A percentile compares a stretch with the other conserved stretches of the same genome.
These are phyloP conservation scores for Mortierella sp. DNA, from an alignment of 371 early-diverging fungal species.

Conservation along the genomic window DNA sequence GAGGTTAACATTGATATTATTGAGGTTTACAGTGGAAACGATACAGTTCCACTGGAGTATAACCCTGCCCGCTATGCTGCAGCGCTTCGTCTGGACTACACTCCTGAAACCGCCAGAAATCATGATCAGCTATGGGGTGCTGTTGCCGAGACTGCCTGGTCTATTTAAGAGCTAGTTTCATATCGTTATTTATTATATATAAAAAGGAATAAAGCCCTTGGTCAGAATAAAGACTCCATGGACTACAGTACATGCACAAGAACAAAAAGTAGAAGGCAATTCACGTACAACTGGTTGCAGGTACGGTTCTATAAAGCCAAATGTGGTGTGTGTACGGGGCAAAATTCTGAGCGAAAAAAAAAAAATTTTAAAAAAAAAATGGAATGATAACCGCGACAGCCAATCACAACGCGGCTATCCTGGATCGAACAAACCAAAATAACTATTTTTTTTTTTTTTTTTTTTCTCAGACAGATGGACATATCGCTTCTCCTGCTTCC, in stretches of 20 bases:
- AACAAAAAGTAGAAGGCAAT: background rate
- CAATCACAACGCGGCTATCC: conserved; percentile 20
- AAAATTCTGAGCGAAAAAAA: too few relatives aligned
- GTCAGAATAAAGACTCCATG: background rate
- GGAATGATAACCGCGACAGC: conserved; percentile 38
- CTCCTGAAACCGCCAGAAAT: conserved; percentile 10
- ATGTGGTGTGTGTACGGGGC: too few relatives aligned
- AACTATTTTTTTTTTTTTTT: background rate
- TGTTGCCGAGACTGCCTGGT: conserved; percentile 24
- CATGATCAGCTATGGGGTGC: conserved; percentile 28
- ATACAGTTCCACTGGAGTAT: conserved; percentile 25
- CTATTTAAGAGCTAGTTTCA: background rate
- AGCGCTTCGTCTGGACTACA: conserved; percentile 15
- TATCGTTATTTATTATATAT: too few relatives aligned
- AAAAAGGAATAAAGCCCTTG: too few relatives aligned
- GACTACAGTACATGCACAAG: background rate
- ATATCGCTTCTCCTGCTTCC: background rate
- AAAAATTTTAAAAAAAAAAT: conserved; percentile 1
- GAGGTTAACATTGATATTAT: background rate
- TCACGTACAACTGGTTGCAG: background rate
- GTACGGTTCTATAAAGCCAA: too few relatives aligned
- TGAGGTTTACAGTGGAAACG: conserved; percentile 5
- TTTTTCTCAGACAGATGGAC: background rate
- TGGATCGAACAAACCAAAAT: conserved; percentile 3
- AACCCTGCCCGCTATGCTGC: conserved; percentile 12